A percentile compares a stretch with the other conserved stretches of the same genome.
These are phyloP conservation scores for Exophiala bonariae DNA, from an alignment of 2,329 filamentous ascomycete genomes.

Conservation along the genomic window DNA sequence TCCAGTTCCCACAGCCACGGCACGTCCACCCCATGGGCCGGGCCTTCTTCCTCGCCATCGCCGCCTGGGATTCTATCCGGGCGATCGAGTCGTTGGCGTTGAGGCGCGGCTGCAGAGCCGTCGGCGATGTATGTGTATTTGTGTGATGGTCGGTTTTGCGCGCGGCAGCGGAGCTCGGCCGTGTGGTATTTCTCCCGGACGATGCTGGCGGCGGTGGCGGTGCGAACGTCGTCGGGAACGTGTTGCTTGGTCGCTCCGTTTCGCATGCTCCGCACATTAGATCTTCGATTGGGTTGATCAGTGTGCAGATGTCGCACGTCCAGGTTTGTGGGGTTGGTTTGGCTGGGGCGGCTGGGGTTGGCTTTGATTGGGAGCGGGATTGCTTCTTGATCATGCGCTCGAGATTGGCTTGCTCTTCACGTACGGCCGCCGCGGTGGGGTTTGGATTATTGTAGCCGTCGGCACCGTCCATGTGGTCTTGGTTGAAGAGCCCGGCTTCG, in stretches of 20 bases:
- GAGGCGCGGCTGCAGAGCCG: conserved; percentile 23
- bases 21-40: conserved; percentile 61
- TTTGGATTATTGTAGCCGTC: conserved; percentile 10
- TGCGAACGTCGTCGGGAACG: neutral
- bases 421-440: neutral
- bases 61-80: conserved; percentile 41
- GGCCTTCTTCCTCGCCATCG: conserved; percentile 45
- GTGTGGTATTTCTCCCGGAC: neutral
- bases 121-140: conserved; percentile 18
- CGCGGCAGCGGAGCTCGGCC: neutral
- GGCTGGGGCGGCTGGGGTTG: conserved; percentile 5
- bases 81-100: conserved; percentile 40
- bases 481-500: conserved; percentile 60
- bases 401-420: conserved; percentile 6
- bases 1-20: conserved; percentile 58
- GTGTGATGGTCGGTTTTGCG: conserved; percentile 11
- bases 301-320: conserved; percentile 62
- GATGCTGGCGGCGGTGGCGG: conserved; percentile 4
- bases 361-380: neutral
- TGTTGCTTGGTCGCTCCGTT: conserved; percentile 57
- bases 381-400: conserved; percentile 1
- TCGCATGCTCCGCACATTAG: conserved; percentile 63
- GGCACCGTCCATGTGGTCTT: conserved; percentile 44
- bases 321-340: conserved; percentile 46
- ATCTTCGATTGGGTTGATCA: conserved; percentile 60